Evolutionary conservation across 192 early-diverging fungal genomes (phyloP).

Genomic region (Allomyces javanicus): DNA sequence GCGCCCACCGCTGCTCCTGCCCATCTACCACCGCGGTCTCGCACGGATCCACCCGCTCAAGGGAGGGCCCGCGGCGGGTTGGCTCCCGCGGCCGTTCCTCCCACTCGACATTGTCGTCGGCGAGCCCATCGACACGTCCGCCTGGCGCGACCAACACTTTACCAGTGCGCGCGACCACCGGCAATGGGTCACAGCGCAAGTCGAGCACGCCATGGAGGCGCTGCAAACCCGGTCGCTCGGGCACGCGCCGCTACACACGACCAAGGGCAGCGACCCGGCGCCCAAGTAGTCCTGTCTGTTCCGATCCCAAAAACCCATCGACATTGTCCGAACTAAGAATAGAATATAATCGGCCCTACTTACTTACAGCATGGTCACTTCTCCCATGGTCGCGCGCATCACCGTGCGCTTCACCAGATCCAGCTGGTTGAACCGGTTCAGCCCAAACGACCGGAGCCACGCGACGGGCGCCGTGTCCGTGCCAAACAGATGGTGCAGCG

Average conservation of each 20-base stretch:
- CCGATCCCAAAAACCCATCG: background rate
- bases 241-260: no score
- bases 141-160: background rate
- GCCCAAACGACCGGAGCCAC: constrained; percentile 46
- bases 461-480: constrained; percentile 39
- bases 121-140: constrained; percentile 34
- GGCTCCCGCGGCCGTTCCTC: constrained; percentile 19
- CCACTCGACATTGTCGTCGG: constrained; percentile 44
- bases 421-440: constrained; percentile 46
- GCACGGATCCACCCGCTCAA: constrained; percentile 6
- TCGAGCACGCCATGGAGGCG: no score
- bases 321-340: no score
- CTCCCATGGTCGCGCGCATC: constrained; percentile 7
- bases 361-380: background rate
- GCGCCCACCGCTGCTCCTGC: constrained; percentile 44
- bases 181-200: no score
- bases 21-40: constrained; percentile 45
- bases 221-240: no score
- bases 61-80: background rate
- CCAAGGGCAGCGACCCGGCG: no score
- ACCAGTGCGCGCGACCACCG: no score
- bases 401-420: constrained; percentile 33
- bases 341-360: no score
- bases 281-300: background rate
- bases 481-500: constrained; percentile 56